Base-by-base conservation (phyloP, 306 rosid species). In the Citrullus colocynthis region DNA sequence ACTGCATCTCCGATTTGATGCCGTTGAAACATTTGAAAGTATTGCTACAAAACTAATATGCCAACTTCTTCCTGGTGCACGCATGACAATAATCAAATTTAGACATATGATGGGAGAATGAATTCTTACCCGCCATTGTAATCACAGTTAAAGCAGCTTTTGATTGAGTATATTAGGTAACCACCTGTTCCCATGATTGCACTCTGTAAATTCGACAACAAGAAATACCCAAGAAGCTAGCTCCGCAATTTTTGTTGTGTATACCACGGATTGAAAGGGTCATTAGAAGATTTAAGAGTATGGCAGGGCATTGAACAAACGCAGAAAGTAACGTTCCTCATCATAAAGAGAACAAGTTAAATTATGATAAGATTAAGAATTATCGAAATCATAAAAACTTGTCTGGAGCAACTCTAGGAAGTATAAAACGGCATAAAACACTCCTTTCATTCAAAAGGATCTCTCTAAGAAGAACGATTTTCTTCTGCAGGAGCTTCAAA, bases 401-500 rank as follows among this genome's bases (percentile, higher is more conserved):
- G 58, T 71, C 58, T 42, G 32, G 48, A 71, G 58, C 59, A 71
- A 71, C 49, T 48, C 76, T 37, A 32, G n/a, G 14, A 61, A 74
- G 41, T 30, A 81, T 17, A 78, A 57, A 41, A 75, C 45, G 72
- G 24, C 62, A 45, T 34, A 48, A 62, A 62, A 77, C 59, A 45
- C 56, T 15, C 30, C 60, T 45, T 15, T 15, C 30, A 20, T 60
- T 45, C 54, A 30, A 60, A 45, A 11, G 70, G 74, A 62, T 58
- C 9, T 49, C 37, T 49, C 83, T 82, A 90, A 64, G 90, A 85
- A 70, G 87, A 75, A 18, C 76, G 80, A 17, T 65, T 81, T 82
- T 90, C 97, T 83, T 90, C 93, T 0, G 97, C 96, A 16, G 90
- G 94, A 49, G 91, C 87, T 86, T 91, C 98, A 79, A 91, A 91